These are phyloP conservation scores for Entomortierella parvispora DNA, from an alignment of 192 early-diverging fungal species.

Conservation along the genomic window DNA sequence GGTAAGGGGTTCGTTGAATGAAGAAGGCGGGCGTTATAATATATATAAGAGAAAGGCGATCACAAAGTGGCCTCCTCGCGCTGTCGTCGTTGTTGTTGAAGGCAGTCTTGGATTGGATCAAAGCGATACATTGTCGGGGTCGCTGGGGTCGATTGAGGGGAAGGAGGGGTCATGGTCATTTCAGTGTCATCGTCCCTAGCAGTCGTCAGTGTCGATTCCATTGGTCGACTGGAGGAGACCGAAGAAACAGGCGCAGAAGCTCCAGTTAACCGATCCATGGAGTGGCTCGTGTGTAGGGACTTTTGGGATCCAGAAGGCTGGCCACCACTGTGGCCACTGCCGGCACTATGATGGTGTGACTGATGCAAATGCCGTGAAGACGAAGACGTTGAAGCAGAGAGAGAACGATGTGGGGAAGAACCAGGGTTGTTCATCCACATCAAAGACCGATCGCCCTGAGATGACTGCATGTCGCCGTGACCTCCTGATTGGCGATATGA, in stretches of 20 bases:
- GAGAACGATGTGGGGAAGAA: no score
- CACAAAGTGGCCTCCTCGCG: conserved; percentile 39
- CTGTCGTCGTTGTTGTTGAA: conserved; percentile 32
- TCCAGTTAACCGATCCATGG: no score
- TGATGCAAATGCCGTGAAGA: no score
- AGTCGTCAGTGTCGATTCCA: neutral
- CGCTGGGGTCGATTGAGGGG: conserved; percentile 29
- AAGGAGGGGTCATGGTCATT: conserved; percentile 14
- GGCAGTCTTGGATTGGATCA: conserved; percentile 41
- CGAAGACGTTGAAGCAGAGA: no score
- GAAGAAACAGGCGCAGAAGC: no score
- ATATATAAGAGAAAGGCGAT: neutral
- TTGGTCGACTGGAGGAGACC: no score
- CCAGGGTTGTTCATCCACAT: no score
- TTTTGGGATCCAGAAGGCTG: no score
- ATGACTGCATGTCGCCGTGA: neutral
- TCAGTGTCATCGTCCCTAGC: neutral
- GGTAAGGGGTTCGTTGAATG: neutral
- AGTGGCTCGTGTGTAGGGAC: no score
- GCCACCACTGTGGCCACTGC: no score
- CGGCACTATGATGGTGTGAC: no score
- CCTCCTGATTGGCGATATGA: conserved; percentile 4
- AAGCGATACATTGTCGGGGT: conserved; percentile 45
- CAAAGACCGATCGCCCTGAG: neutral
- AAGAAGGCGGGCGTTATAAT: neutral